Conservation (phyloP, 148 eudicot genomes). For the Bassia scoparia region DNA sequence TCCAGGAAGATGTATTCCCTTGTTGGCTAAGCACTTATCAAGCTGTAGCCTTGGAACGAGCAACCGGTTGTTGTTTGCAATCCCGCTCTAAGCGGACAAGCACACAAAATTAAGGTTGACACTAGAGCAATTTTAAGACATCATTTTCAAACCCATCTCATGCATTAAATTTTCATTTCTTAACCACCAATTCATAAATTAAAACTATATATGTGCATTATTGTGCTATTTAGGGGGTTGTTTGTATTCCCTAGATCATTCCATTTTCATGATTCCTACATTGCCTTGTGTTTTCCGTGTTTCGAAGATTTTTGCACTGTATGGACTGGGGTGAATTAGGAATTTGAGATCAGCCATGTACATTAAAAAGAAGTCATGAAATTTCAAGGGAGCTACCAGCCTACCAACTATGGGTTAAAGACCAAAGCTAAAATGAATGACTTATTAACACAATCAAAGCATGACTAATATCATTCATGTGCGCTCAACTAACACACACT, state of each 20-base stretch:
- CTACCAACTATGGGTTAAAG: neutral
- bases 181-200: neutral
- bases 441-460: conserved; percentile 24
- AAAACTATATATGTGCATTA: conserved; percentile 11
- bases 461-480: conserved; percentile 16
- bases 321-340: conserved; percentile 14
- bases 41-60: conserved; percentile 25
- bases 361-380: conserved; percentile 23
- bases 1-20: conserved; percentile 29
- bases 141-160: neutral
- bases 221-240: neutral
- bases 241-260: conserved; percentile 6
- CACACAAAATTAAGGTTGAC: conserved; percentile 15
- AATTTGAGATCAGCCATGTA: conserved; percentile 5
- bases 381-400: conserved; percentile 4
- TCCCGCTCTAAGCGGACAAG: neutral
- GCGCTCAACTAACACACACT: neutral
- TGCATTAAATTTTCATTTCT: neutral
- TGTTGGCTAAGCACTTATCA: conserved; percentile 33
- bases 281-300: neutral
- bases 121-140: conserved; percentile 15
- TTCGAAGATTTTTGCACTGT: neutral
- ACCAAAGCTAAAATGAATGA: conserved; percentile 27
- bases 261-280: conserved; percentile 2
- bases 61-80: conserved; percentile 22